Conservation (phyloP, 192 early-diverging fungal species). For the Linnemannia hyalina region DNA sequence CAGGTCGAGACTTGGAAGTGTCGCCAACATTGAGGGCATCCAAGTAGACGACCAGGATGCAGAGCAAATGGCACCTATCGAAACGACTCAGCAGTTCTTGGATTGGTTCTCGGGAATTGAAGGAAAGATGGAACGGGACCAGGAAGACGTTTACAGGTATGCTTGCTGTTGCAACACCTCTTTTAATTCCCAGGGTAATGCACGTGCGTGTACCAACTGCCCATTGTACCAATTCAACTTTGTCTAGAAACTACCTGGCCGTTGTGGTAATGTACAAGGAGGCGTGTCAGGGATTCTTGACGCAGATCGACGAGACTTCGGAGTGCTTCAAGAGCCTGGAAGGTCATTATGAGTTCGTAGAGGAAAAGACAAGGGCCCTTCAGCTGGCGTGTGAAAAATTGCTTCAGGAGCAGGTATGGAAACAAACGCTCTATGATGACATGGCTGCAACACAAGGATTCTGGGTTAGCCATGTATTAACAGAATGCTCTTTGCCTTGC, state of each 20-base stretch:
- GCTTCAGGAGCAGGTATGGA: conserved; percentile 71
- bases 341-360: conserved; percentile 82
- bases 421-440: background rate
- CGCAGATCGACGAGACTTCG: conserved; percentile 67
- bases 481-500: background rate
- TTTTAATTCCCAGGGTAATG: background rate
- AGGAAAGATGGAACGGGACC: conserved; percentile 86
- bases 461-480: background rate
- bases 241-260: conserved; percentile 69
- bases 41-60: conserved; percentile 39
- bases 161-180: conserved; percentile 7
- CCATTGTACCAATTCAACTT: background rate
- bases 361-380: conserved; percentile 79
- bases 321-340: conserved; percentile 74
- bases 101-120: conserved; percentile 93
- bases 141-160: conserved; percentile 87
- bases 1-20: conserved; percentile 36
- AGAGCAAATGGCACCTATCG: conserved; percentile 72
- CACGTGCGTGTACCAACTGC: background rate
- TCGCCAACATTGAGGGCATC: conserved; percentile 18
- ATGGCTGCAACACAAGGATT: background rate
- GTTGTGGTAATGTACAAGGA: conserved; percentile 70
- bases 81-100: conserved; percentile 93
- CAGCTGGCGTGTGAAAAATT: conserved; percentile 86
- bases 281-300: conserved; percentile 77